Evolutionary conservation across 1,139 yeast species (phyloP).

Genomic region (Diutina rugosa): DNA sequence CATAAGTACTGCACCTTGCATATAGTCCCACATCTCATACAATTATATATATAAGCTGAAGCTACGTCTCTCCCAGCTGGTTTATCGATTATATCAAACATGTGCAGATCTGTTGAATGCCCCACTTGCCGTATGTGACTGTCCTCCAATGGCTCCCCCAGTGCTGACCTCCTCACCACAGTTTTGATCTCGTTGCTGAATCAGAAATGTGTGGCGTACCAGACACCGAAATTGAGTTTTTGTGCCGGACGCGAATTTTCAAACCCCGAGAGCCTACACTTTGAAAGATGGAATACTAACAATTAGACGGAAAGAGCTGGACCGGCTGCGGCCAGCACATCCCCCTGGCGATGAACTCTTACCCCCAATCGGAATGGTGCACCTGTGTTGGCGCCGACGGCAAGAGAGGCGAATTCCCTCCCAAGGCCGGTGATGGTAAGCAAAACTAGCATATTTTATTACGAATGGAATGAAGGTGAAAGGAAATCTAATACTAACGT

Average conservation of each 20-base stretch:
- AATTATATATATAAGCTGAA: neutral
- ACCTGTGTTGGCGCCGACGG: conserved; percentile 17
- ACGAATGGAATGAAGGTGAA: neutral
- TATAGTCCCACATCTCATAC: neutral
- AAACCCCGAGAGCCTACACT: no score
- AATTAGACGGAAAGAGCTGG: conserved; percentile 9
- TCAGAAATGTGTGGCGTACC: neutral
- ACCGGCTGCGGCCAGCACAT: conserved; percentile 9
- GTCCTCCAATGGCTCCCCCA: neutral
- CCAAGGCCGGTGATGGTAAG: conserved; percentile 19
- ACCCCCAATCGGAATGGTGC: conserved; percentile 26
- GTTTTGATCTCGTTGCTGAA: no score
- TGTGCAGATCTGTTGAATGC: conserved; percentile 3
- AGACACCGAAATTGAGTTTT: neutral
- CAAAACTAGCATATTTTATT: neutral
- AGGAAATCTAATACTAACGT: neutral
- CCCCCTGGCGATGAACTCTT: conserved; percentile 8
- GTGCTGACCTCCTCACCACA: no score
- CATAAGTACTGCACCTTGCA: neutral
- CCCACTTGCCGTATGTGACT: neutral
- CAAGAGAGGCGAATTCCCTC: conserved; percentile 19
- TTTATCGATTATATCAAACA: neutral
- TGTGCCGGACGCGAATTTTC: neutral
- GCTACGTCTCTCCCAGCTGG: neutral
- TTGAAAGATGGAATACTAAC: neutral